Base-by-base conservation (phyloP, 1,284 basidiomycete genomes). In the Sporisorium scitamineum region DNA sequence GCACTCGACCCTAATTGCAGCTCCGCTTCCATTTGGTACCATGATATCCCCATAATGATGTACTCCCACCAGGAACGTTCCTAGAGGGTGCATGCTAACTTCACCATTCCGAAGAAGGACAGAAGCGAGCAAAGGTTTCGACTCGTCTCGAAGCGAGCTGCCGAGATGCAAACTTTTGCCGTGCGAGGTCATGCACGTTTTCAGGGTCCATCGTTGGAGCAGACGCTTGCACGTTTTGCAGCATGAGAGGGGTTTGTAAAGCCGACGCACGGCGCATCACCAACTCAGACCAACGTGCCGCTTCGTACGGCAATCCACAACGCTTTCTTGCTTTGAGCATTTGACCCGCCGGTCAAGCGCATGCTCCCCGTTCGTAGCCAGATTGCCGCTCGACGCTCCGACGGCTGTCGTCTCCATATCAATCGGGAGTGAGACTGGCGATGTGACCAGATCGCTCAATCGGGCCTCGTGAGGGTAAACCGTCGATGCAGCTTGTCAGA, bases 141-240 rank as follows among this genome's bases (percentile, higher is more conserved):
- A 20, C 3, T 39, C 37, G 18, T 6, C n/a, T 24, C 6, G 26
- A 54, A 54, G 39, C 53, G 53, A 54, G 53, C 53, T 20, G 53
- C 53, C 39, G 39, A 20, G 13, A 42, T 54, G 53, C 53, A 31
- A 42, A 44, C n/a, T 22, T 26, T 39, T 26, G 52, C 39, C 39
- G 39, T 20, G 39, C n/a, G 39, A 42, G n/a, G 34, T 26, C 34
- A 27, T 13, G 45, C 48, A 55, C 59, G 32, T 32, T 60, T 44
- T 55, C 24, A 55, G 41, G 29, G 52, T 55, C 53, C 44, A 27
- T 44, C 10, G 47, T 31, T 18, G 10, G 18, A 18, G 29, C 6
- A 6, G 47, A 9, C 18, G 27, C 20, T 16, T 18, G n/a, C 54
- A 45, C 48, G 48, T 50, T 50, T 20, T 50, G 39, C n/a, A 20